Conservation (phyloP, 176 grass and related monocot species). For the Microstegium vimineum region DNA sequence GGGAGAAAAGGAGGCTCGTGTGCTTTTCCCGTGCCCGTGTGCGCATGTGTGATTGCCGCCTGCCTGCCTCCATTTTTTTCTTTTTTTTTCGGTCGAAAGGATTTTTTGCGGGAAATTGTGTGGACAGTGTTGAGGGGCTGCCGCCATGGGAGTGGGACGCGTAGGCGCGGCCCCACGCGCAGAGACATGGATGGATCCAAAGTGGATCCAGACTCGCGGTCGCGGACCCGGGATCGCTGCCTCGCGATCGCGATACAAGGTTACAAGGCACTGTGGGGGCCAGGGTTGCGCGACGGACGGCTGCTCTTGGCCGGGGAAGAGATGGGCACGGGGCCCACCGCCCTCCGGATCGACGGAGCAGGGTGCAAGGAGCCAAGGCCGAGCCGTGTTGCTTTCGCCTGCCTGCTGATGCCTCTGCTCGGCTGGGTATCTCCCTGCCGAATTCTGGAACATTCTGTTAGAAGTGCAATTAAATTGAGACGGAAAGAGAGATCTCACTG, state of each 20-base stretch:
- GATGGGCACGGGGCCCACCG: not conserved
- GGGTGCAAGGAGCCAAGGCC: not conserved
- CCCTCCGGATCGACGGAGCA: not conserved
- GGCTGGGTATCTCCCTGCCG: not conserved
- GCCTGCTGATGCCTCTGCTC: not conserved
- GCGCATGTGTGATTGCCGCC: not conserved
- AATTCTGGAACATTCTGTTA: slow-evolving; percentile 31
- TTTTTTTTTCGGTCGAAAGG: not conserved
- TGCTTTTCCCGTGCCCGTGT: slow-evolving; percentile 15
- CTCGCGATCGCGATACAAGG: not conserved
- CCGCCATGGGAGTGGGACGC: not conserved
- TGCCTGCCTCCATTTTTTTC: not conserved
- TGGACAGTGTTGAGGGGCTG: not conserved
- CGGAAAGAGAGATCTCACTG: no score
- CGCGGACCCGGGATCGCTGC: not conserved
- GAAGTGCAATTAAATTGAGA: no score
- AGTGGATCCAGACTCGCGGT: not conserved
- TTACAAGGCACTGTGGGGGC: no score
- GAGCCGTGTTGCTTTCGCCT: slow-evolving; percentile 18
- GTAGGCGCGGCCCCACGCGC: not conserved
- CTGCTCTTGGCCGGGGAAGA: not conserved
- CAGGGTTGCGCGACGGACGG: slow-evolving; percentile 22
- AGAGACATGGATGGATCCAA: not conserved
- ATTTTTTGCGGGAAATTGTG: not conserved
- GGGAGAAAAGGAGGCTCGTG: not conserved